Conservation (phyloP, 441 rosid species). For the Populus hybrid region DNA sequence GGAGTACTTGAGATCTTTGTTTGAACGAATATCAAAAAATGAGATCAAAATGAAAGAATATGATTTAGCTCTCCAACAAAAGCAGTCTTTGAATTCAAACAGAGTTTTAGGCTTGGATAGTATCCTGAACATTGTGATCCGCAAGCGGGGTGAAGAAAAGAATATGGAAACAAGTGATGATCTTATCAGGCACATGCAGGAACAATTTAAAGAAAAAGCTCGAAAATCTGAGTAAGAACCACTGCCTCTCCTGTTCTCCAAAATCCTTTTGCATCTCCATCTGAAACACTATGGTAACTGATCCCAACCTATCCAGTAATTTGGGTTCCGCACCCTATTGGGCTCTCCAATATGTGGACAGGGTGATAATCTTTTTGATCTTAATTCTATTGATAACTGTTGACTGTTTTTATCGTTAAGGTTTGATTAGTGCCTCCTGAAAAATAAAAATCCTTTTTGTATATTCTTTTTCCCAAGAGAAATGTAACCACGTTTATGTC, state of each 20-base stretch:
- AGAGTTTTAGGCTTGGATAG: constrained; percentile 81
- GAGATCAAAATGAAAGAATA: constrained; percentile 99
- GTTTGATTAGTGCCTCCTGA: not conserved
- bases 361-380: not conserved
- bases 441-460: not conserved
- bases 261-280: constrained; percentile 6
- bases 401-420: too few species aligned
- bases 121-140: constrained; percentile 94
- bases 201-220: constrained; percentile 94
- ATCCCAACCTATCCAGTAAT: not conserved
- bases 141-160: constrained; percentile 73
- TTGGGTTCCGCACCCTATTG: not conserved
- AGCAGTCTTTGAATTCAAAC: constrained; percentile 67
- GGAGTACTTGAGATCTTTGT: constrained; percentile 83
- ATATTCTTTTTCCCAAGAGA: not conserved
- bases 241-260: constrained; percentile 17
- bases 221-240: constrained; percentile 96
- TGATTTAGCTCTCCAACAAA: constrained; percentile 74
- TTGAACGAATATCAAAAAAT: constrained; percentile 83
- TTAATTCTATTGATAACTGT: too few species aligned
- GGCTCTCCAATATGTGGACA: not conserved
- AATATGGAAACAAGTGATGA: constrained; percentile 91
- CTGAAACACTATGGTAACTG: not conserved
- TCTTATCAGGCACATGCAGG: constrained; percentile 94
- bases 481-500: not conserved